Evolutionary conservation across 106 monocot genomes (phyloP).

Genomic region (Alisma plantagoaquatica): DNA sequence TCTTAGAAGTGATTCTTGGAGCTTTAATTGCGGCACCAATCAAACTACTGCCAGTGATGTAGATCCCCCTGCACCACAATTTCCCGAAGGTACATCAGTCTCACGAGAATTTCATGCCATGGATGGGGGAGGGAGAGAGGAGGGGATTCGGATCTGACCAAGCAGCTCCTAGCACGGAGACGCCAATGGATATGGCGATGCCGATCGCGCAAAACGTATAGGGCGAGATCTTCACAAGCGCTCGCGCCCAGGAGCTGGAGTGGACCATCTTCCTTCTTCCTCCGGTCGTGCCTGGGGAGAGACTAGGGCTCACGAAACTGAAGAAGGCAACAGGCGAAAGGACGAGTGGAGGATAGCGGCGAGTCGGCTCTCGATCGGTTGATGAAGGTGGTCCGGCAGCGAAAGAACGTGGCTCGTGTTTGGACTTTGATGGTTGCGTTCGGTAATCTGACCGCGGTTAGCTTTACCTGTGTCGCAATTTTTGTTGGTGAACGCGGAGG

Average conservation of each 20-base stretch:
- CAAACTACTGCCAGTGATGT: constrained; percentile 74
- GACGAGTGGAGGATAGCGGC: too few relatives aligned
- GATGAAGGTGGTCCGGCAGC: too few relatives aligned
- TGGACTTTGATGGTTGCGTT: too few relatives aligned
- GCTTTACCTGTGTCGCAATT: too few relatives aligned
- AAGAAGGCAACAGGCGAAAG: too few relatives aligned
- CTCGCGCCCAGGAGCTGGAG: constrained; percentile 61
- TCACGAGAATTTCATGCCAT: neutral
- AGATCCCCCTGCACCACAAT: constrained; percentile 47
- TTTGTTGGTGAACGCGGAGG: too few relatives aligned
- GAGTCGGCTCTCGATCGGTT: too few relatives aligned
- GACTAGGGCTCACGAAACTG: too few relatives aligned
- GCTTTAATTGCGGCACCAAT: constrained; percentile 81
- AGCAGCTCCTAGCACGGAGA: constrained; percentile 26
- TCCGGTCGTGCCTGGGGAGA: too few relatives aligned
- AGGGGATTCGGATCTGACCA: constrained; percentile 33
- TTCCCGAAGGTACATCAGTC: neutral
- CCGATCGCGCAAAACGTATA: constrained; percentile 44
- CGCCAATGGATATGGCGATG: too few relatives aligned
- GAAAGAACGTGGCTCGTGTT: too few relatives aligned
- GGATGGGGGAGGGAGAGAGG: neutral
- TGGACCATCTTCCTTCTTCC: constrained; percentile 12
- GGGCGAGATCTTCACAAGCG: constrained; percentile 71
- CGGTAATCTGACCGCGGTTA: too few relatives aligned
- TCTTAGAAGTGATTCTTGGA: constrained; percentile 62